phyloP scores from a whole-genome alignment of 2,329 filamentous ascomycete species.

The Cladobotryum mycophilum region DNA sequence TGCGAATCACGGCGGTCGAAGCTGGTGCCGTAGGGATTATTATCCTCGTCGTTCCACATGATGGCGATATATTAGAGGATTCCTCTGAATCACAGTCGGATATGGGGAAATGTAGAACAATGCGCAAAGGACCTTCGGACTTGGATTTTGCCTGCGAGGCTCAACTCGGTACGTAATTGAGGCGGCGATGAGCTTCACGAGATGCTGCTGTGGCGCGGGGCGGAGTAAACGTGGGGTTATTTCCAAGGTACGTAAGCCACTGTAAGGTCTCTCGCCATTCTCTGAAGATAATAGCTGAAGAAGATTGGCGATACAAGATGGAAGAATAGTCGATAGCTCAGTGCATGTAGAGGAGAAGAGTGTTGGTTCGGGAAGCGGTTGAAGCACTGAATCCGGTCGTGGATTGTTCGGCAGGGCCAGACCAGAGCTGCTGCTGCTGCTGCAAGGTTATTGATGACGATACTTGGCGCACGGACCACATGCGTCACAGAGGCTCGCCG shows the following conservation, averaged over 20 bases:
- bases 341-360: conserved; percentile 4
- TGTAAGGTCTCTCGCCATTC: conserved; percentile 19
- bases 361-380: not conserved
- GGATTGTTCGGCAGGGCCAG: conserved; percentile 1
- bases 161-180: too few relatives aligned
- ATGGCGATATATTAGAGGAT: conserved; percentile 11
- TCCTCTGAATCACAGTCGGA: not conserved
- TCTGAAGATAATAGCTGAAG: conserved; percentile 1
- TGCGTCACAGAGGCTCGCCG: not conserved
- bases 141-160: too few relatives aligned
- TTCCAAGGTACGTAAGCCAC: conserved; percentile 13
- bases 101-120: not conserved
- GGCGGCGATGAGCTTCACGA: conserved; percentile 7
- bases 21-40: conserved; percentile 89
- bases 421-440: conserved; percentile 1
- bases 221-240: conserved; percentile 11
- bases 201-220: conserved; percentile 8
- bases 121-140: too few relatives aligned
- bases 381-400: conserved; percentile 7
- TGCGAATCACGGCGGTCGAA: conserved; percentile 83
- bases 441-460: conserved; percentile 12
- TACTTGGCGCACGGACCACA: conserved; percentile 13
- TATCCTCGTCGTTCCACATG: conserved; percentile 99
- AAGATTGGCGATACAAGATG: not conserved
- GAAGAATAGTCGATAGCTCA: not conserved